These are phyloP conservation scores for Fulvia fulva DNA, from an alignment of 2,329 filamentous ascomycete species.

Conservation along the genomic window DNA sequence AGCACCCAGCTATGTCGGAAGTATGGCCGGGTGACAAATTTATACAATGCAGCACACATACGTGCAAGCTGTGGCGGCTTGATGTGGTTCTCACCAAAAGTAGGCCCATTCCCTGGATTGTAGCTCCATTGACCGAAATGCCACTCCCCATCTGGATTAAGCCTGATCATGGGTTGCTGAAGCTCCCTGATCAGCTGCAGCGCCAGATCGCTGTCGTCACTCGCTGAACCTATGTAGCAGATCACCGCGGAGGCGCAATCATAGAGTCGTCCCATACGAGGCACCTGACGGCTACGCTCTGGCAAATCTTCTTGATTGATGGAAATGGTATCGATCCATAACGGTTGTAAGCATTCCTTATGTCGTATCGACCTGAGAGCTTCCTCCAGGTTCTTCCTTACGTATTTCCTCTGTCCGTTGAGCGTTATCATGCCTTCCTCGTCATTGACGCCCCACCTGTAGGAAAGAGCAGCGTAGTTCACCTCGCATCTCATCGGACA, in stretches of 20 bases:
- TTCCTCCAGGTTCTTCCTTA: background rate
- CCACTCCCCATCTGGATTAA: conserved; percentile 7
- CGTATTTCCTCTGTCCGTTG: background rate
- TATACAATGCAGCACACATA: conserved; percentile 5
- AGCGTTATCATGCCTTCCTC: background rate
- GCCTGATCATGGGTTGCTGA: conserved; percentile 9
- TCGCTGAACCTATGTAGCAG: conserved; percentile 4
- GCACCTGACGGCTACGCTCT: conserved; percentile 5
- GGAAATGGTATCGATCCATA: conserved; percentile 8
- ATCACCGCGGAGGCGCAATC: background rate
- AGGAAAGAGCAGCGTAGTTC: conserved; percentile 11
- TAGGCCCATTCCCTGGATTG: background rate
- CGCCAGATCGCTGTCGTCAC: conserved; percentile 10
- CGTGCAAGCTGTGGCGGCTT: background rate
- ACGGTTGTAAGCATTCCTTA: background rate
- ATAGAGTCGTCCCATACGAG: conserved; percentile 6
- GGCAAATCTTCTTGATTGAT: conserved; percentile 7
- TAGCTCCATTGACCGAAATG: conserved; percentile 10
- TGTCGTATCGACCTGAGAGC: background rate
- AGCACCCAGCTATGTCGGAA: conserved; percentile 3
- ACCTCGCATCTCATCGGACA: conserved; percentile 10
- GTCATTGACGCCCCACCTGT: conserved; percentile 8
- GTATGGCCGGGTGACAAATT: conserved; percentile 5
- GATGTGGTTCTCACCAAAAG: conserved; percentile 5
- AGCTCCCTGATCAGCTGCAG: conserved; percentile 5